Base-by-base conservation (phyloP, 192 early-diverging fungal species). In the Coemansia sp. region DNA sequence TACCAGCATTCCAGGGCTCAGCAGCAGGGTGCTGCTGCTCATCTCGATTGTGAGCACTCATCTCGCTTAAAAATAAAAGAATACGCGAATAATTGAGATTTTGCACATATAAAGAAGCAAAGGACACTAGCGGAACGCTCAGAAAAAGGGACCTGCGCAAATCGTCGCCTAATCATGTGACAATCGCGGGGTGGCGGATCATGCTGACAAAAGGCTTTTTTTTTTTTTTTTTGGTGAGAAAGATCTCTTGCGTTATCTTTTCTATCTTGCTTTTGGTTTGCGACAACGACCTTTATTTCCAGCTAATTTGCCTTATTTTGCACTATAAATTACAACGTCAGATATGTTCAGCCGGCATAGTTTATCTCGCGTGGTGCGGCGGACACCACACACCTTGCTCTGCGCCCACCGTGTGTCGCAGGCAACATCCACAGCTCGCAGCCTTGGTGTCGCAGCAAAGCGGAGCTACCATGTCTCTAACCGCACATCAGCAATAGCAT, bases 1-100 rank as follows among this genome's bases (percentile, higher is more conserved):
- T 42, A 71, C 69, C 69, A 24, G 35, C 29, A 42, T 42, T 59
- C 69, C 69, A 71, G 17, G 69, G 35, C 51, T 59, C 61, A 17
- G 51, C 15, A 54, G 51, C 51, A 15, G 19, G 11, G 8, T n/a
- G 32, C 25, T 68, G 45, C 14, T 56, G 47, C 40, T 58, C 67
- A 22, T 61, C 58, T 61, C 37, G 36, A 68, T 29, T 39, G 32
- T 38, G 40, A 20, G 39, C 59, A 25, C 60, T 70, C 49, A 57
- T 37, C 49, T 54, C 29, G 32, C 32, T 35, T 15, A 65, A 65
- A 32, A 10, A 35, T n/a, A 24, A 49, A 43, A 49, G 7, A 49
- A 0, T 20, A 27, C n/a, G n/a, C n/a, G n/a, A 17, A 22, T 47
- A 64, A 36, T 14, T 36, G 17, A 63, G 49, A 51, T 4, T 51